Base-by-base conservation (phyloP, 2,329 filamentous ascomycete species). In the Pseudofabraea citricarpa region DNA sequence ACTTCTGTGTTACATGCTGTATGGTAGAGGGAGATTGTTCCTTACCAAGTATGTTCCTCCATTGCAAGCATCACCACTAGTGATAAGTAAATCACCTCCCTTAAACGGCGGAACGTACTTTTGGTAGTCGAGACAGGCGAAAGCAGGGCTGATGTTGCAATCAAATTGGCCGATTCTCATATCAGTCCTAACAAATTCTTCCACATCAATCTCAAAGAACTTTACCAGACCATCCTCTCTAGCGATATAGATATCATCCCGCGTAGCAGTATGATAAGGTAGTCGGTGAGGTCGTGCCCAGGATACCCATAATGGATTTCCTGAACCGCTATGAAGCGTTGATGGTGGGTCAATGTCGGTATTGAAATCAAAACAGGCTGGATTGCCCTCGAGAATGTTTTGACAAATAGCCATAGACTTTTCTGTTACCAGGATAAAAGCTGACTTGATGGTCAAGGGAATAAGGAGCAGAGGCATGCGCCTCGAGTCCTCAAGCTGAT, bases 191-290 rank as follows among this genome's bases (percentile, higher is more conserved):
- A 83, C 61, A 52, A 77, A 69, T 36, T 73, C 64, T 38, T 69
- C 62, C 23, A 73, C 73, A 33, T 78, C 76, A 46, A 88, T 79
- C 52, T 89, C 82, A 4, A 91, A 65, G 51, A 85, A 87, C 42
- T 83, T 77, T 8, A 96, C 74, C 38, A 83, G 70, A 3, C 93
- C 93, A 59, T 97, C 91, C 65, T 97, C 91, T 43, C 90, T 81
- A 9, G 85, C 87, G 13, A 98, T 69, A 58, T 93, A 95, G 38
- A 97, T 81, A 47, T 84, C 81, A 57, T 97, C 93, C 26, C 82
- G 80, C 15, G 70, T 73, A 42, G 75, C 68, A 41, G 77, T 76
- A 52, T 83, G 85, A 47, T 74, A 74, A 19, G 81, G 43, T 6
- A 39, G 75, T 6, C 91, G 81, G 46, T 80, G 75, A 2, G 90